Conservation (phyloP, 345 rosid species). For the Erodium maritimum region DNA sequence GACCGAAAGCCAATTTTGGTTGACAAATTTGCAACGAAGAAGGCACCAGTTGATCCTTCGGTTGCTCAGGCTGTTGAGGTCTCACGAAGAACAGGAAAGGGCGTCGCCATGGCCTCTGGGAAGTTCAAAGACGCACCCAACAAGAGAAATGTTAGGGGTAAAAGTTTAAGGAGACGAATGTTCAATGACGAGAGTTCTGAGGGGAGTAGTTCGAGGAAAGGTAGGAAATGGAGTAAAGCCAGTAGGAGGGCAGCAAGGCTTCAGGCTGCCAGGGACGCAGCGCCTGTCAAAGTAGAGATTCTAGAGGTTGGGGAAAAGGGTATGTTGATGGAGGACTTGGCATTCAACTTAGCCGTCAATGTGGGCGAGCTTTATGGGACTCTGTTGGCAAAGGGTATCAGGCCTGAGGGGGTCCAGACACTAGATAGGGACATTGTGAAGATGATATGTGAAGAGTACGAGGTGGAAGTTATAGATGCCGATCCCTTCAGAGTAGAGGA, state of each 20-base stretch:
- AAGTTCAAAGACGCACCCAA: conserved; percentile 64
- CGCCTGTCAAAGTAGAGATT: conserved; percentile 93
- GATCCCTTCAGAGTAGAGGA: conserved; percentile 65
- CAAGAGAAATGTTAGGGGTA: conserved; percentile 45
- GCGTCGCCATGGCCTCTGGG: conserved; percentile 52
- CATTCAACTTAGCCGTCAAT: conserved; percentile 55
- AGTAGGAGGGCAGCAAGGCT: conserved; percentile 84
- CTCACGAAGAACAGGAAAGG: conserved; percentile 66
- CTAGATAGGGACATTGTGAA: conserved; percentile 87
- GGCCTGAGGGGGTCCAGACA: conserved; percentile 93
- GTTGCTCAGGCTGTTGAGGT: conserved; percentile 61
- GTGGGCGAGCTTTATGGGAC: conserved; percentile 92
- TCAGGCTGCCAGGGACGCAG: conserved; percentile 87
- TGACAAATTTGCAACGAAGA: conserved; percentile 84
- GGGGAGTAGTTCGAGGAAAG: conserved; percentile 51
- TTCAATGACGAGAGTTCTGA: conserved; percentile 33
- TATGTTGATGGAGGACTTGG: conserved; percentile 83
- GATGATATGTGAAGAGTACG: conserved; percentile 80
- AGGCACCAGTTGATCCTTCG: conserved; percentile 54
- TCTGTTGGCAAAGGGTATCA: conserved; percentile 79
- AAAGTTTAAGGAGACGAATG: conserved; percentile 49
- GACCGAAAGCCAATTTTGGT: conserved; percentile 60
- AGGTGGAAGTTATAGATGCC: conserved; percentile 80
- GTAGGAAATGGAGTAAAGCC: conserved; percentile 98
- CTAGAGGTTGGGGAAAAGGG: conserved; percentile 87